phyloP scores from a whole-genome alignment of 2,329 filamentous ascomycete species.

The Colletotrichum cereale region DNA sequence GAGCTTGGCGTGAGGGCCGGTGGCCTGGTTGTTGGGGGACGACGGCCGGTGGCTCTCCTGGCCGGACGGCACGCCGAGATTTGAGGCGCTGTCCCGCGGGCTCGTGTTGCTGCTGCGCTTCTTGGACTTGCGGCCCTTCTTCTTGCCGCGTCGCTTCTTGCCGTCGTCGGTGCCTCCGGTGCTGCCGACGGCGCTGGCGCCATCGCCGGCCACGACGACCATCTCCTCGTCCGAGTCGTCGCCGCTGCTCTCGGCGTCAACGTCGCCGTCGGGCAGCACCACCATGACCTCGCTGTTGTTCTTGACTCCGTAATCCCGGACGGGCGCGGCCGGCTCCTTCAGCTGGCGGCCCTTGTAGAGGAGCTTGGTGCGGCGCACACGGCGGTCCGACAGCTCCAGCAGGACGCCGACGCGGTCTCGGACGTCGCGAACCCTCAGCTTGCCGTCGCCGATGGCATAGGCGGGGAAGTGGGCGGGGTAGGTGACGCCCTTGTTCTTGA shows the following conservation, averaged over 20 bases:
- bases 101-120: constrained; percentile 52
- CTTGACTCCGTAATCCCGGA: constrained; percentile 72
- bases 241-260: constrained; percentile 50
- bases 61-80: constrained; percentile 47
- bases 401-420: constrained; percentile 75
- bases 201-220: constrained; percentile 60
- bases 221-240: constrained; percentile 57
- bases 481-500: constrained; percentile 75
- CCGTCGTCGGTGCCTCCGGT: constrained; percentile 44
- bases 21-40: constrained; percentile 51
- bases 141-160: constrained; percentile 54
- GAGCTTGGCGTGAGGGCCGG: constrained; percentile 70
- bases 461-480: constrained; percentile 81
- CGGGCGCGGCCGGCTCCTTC: constrained; percentile 71
- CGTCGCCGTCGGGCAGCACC: constrained; percentile 58
- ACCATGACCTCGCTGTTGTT: constrained; percentile 71
- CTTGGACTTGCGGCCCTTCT: constrained; percentile 50
- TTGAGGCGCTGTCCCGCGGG: constrained; percentile 59
- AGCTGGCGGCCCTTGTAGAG: constrained; percentile 80
- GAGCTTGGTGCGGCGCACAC: constrained; percentile 70
- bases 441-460: constrained; percentile 80
- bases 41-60: constrained; percentile 53
- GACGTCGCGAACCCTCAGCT: constrained; percentile 75
- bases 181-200: constrained; percentile 47
- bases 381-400: constrained; percentile 70